phyloP scores from a whole-genome alignment of 2,329 filamentous ascomycete genomes.

The Pseudogymnoascus sp. region DNA sequence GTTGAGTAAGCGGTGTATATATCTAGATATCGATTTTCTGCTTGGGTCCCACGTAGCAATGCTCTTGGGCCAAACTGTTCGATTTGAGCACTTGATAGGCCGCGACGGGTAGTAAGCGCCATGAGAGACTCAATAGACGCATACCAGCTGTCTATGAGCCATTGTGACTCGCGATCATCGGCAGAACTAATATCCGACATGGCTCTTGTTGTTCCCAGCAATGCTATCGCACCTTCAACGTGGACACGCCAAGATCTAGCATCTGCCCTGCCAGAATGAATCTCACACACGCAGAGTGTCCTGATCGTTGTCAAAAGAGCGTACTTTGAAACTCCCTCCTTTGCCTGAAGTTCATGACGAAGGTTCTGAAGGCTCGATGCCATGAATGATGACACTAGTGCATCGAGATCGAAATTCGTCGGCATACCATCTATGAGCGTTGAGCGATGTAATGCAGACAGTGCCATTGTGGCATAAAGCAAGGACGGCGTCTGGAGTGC shows the following conservation, averaged over 20 bases:
- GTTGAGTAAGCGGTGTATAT: constrained; percentile 38
- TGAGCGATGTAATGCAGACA: constrained; percentile 36
- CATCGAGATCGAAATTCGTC: constrained; percentile 31
- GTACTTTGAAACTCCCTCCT: constrained; percentile 26
- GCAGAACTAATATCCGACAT: neutral
- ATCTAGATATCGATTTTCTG: constrained; percentile 31
- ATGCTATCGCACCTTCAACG: constrained; percentile 34
- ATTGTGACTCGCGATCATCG: constrained; percentile 10
- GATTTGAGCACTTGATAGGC: constrained; percentile 21
- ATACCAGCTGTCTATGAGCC: constrained; percentile 34
- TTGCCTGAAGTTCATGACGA: constrained; percentile 32
- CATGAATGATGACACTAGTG: constrained; percentile 33
- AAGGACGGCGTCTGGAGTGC: constrained; percentile 35
- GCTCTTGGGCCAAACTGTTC: neutral
- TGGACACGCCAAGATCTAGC: constrained; percentile 35
- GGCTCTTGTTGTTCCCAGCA: constrained; percentile 27
- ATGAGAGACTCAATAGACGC: constrained; percentile 36
- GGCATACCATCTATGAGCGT: constrained; percentile 29
- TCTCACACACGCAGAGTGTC: constrained; percentile 36
- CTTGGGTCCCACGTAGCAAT: neutral
- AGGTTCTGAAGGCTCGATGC: constrained; percentile 35
- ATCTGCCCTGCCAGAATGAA: constrained; percentile 34
- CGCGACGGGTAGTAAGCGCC: constrained; percentile 31
- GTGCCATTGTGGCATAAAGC: constrained; percentile 36
- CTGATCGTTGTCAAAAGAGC: constrained; percentile 35